Percentiles rank a stretch among this genome's conserved stretches.
phyloP scores from a whole-genome alignment of 768 basidiomycete species.

The Boletus edulis region DNA sequence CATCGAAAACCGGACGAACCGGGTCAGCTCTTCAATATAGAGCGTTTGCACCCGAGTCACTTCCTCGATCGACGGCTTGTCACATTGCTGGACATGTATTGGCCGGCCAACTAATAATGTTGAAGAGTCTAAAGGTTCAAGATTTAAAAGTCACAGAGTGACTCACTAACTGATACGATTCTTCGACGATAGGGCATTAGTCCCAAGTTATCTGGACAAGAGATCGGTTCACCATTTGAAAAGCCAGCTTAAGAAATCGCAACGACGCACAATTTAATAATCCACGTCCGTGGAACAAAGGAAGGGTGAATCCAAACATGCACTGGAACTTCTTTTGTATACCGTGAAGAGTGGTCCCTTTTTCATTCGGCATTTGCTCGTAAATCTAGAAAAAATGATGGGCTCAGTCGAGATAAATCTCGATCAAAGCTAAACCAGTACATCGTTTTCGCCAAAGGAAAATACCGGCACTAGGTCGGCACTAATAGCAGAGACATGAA shows the following conservation, averaged over 20 bases:
- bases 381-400: constrained; percentile 64
- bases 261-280: constrained; percentile 81
- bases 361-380: constrained; percentile 94
- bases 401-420: not conserved
- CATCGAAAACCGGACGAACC: constrained; percentile 47
- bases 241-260: not conserved
- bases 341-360: constrained; percentile 82
- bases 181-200: constrained; percentile 93
- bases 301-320: constrained; percentile 93
- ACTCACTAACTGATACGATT: constrained; percentile 96
- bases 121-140: not conserved
- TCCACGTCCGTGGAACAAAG: constrained; percentile 96
- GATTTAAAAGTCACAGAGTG: not conserved
- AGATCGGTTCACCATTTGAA: not conserved
- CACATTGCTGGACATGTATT: constrained; percentile 71
- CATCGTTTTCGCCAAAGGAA: constrained; percentile 98
- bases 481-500: constrained; percentile 36
- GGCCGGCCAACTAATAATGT: constrained; percentile 74
- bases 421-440: constrained; percentile 35
- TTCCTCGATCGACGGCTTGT: constrained; percentile 81
- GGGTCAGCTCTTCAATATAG: constrained; percentile 90
- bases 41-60: constrained; percentile 72
- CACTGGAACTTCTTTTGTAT: constrained; percentile 91
- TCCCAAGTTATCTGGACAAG: constrained; percentile 72
- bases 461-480: constrained; percentile 97